Percentiles rank a stretch among this genome's conserved stretches.
phyloP scores from a whole-genome alignment of 2,329 filamentous ascomycete genomes.

The Beauveria rudraprayagi region DNA sequence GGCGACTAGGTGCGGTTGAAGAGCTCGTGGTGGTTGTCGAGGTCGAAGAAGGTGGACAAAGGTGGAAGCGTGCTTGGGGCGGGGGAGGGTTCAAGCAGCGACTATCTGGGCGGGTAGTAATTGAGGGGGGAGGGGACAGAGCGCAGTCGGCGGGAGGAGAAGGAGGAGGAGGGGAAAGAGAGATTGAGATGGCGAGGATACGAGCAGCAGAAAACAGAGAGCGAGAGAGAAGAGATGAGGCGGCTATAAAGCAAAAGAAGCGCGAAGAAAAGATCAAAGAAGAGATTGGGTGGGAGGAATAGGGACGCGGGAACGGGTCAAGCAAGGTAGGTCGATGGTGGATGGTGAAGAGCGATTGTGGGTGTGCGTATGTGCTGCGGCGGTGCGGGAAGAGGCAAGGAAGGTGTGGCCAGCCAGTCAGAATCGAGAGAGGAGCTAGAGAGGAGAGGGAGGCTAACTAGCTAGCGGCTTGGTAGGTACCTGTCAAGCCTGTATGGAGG shows the following conservation, averaged over 20 bases:
- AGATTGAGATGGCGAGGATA: background rate
- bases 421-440: background rate
- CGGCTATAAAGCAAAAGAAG: conserved; percentile 1
- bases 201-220: background rate
- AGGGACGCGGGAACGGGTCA: background rate
- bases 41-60: background rate
- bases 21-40: background rate
- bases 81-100: conserved; percentile 3
- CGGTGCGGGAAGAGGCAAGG: background rate
- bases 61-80: background rate
- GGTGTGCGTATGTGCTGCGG: background rate
- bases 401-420: background rate
- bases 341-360: background rate
- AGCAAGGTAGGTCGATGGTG: background rate
- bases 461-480: background rate
- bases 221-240: background rate
- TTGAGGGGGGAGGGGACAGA: background rate
- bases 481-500: too few relatives aligned
- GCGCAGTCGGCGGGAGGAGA: background rate
- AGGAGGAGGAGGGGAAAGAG: background rate
- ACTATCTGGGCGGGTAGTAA: background rate
- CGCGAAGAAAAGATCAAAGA: background rate
- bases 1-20: conserved; percentile 16
- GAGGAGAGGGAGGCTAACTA: background rate
- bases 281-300: background rate